Base-by-base conservation (phyloP, 495 filamentous ascomycete genomes). In the Chlorociboria aeruginascens region DNA sequence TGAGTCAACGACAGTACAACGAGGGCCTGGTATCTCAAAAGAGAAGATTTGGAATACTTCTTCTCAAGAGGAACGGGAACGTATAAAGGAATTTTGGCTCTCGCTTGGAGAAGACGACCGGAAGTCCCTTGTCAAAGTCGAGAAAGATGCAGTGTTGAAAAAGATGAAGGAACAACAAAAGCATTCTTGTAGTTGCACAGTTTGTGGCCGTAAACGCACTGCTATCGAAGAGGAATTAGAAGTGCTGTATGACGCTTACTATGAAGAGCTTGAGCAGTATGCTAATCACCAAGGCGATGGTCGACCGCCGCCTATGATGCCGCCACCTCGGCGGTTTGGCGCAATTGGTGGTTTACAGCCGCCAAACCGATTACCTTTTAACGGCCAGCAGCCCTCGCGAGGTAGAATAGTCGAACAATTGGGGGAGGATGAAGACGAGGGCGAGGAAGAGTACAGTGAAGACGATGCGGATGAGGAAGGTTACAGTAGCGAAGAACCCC, bases 81-180 rank as follows among this genome's bases (percentile, higher is more conserved):
- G 92, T 52, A 99, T 99, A 61, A 93, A 95, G 58, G 86, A 94
- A 47, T 99, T 97, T 66, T 99, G 92, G 92, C 73, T 99, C 32
- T 89, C 87, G n/a, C 66, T 99, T 25, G 86, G 87, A 48, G 93
- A 99, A 62, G 83, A 89, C 38, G 90, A 99, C 50, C 81, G 92
- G 43, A 86, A 90, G 52, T 87, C 86, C 4, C 69, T 99, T 34
- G 89, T 99, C 52, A 95, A 95, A 63, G 89, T 99, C 9, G 92
- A 99, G 66, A 99, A 99, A 62, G 89, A 97, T 66, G 92, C 93
- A 6, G 92, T 99, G 1, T 66, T 99, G 44, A 85, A 85, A 55
- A 99, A 99, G 68, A 99, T 99, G 92, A 98, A 99, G 68, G 93
- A 99, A 63, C 92, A 99, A 66, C 92, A 99, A 63, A 97, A 96